Evolutionary conservation across 768 basidiomycete genomes (phyloP), one percentile per base, ranked within the genome.

Genomic region (Gloeopeniophorella convolvens): DNA sequence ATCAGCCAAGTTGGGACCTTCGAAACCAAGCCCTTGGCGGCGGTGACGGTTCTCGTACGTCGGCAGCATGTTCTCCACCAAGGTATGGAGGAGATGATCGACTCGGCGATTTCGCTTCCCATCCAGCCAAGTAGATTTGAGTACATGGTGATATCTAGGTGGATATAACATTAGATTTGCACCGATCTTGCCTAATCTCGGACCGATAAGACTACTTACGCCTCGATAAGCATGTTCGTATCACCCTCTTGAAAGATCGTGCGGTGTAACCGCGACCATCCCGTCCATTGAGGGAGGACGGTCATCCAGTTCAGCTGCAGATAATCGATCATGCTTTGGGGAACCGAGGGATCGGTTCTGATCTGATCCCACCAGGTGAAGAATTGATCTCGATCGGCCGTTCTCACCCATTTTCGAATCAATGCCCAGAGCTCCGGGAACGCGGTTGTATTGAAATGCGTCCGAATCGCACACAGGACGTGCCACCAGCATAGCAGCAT

Each of bases 221-320:
- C 28, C 32, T 49, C 48, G 4, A 49, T 20, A 13, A 41, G 27
- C 48, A 49, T 49, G 6, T 49, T 49, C 31, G 48, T 48, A 15
- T 48, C 46, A 1, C 46, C 27, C 26, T 48, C 46, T 18, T 48
- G 24, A 16, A 28, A 37, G 33, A 48, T 39, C 4, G 15, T 27
- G 5, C 46, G 13, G 4, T 32, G 31, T 18, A 4, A n/a, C 6
- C 43, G 18, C 8, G 16, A 31, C 5, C 32, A n/a, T 7, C 16
- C 43, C 3, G 43, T 33, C 43, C 43, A 45, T 27, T 11, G n/a
- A 10, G 16, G 2, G n/a, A 5, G 11, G 16, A 18, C 16, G 11
- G 43, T n/a, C 10, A 45, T 5, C 43, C 43, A 45, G 13, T 45
- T 27, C 15, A 2, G 24, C 21, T 18, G 12, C 15, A 48, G 9